Evolutionary conservation across 2,329 filamentous ascomycete genomes (phyloP).

Genomic region (Botryotinia globosa): DNA sequence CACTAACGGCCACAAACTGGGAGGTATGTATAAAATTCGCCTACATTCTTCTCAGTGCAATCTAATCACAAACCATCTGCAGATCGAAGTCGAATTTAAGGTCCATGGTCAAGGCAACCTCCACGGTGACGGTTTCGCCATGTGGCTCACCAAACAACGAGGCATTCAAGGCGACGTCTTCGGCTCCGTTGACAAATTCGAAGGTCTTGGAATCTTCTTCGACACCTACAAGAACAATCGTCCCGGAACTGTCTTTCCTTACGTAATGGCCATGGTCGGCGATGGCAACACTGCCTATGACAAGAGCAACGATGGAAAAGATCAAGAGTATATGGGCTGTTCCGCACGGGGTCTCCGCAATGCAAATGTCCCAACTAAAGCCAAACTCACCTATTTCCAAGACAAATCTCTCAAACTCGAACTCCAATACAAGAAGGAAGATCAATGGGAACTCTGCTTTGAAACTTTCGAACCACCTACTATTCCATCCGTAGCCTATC

Average conservation of each 20-base stretch:
- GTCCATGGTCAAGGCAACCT: constrained; percentile 85
- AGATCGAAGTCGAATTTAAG: constrained; percentile 92
- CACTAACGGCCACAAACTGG: constrained; percentile 97
- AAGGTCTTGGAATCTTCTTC: constrained; percentile 87
- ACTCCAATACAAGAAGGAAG: constrained; percentile 88
- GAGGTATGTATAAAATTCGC: constrained; percentile 51
- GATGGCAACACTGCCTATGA: constrained; percentile 89
- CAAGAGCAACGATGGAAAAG: constrained; percentile 91
- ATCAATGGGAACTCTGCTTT: constrained; percentile 89
- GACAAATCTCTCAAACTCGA: constrained; percentile 89
- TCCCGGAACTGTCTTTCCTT: constrained; percentile 91
- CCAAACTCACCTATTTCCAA: constrained; percentile 91
- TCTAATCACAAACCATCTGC: constrained; percentile 9
- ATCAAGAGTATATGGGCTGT: constrained; percentile 88
- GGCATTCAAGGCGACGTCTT: constrained; percentile 80
- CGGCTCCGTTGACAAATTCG: constrained; percentile 82
- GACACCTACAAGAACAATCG: constrained; percentile 99
- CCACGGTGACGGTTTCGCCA: constrained; percentile 93
- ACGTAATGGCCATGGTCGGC: constrained; percentile 97
- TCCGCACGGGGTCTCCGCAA: constrained; percentile 89
- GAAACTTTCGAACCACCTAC: constrained; percentile 66
- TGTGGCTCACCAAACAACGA: constrained; percentile 97
- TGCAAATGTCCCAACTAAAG: constrained; percentile 74
- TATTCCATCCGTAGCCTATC: constrained; percentile 73
- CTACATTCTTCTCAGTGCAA: not conserved